Evolutionary conservation across 2,329 filamentous ascomycete species (phyloP), one percentile per base, ranked within the genome.

Genomic region (Alternaria sp.): DNA sequence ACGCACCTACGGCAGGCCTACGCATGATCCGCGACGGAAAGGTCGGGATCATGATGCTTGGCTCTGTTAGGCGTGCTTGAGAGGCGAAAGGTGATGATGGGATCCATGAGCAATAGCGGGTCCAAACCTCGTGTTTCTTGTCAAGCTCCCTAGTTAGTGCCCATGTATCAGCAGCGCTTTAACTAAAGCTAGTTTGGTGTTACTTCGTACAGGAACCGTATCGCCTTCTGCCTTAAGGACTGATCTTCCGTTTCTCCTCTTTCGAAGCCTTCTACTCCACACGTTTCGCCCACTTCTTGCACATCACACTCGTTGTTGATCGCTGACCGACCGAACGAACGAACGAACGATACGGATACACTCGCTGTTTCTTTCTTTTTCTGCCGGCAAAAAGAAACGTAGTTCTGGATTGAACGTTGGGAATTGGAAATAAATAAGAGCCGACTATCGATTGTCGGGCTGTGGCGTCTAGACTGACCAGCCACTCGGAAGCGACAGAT

Each of bases 171-270:
- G 52, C 53, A 58, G 30, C 59, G 53, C 54, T 49, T 28, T 32
- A 42, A 51, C 36, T 43, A 30, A 38, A 49, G 46, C 32, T 49
- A 36, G 20, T 38, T 38, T 49, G 46, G 46, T 49, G 46, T 22
- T 36, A 22, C 22, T n/a, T 49, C 46, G 46, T 49, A 49, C 32
- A 49, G 46, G 5, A 26, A 7, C 46, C 32, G 30, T 42, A 55
- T 51, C 59, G 54, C 59, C 64, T 54, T 52, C 53, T 61, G 64
- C 60, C 64, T 67, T 65, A 58, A 67, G 58, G 47, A 24, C 53
- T n/a, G 32, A 60, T 60, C 52, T 51, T 48, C 57, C 49, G 44
- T 42, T 57, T 38, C 32, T 49, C 46, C 46, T 49, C 30, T n/a
- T 26, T 26, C 26, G 26, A 16, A 22, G 24, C 32, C 34, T 30